phyloP scores from a whole-genome alignment of 495 filamentous ascomycete genomes.

The Cladorrhinum samala region DNA sequence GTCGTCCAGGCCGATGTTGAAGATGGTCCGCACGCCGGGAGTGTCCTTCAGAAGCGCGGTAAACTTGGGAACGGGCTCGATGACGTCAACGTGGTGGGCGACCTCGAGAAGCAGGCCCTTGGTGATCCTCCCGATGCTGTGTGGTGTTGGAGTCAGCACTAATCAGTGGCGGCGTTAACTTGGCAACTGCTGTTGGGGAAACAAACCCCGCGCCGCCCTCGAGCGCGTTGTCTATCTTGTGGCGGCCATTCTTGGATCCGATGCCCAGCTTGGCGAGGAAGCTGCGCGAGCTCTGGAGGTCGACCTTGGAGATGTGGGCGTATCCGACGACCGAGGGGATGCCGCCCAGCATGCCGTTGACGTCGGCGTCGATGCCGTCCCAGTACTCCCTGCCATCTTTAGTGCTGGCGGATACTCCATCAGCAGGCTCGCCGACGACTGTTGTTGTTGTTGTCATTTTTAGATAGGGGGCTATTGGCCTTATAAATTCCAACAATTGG shows the following conservation, averaged over 20 bases:
- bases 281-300: conserved; percentile 67
- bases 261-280: conserved; percentile 74
- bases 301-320: conserved; percentile 65
- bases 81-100: conserved; percentile 34
- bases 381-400: conserved; percentile 62
- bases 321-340: no score
- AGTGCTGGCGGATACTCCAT: no score
- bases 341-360: conserved; percentile 80
- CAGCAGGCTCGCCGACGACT: no score
- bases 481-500: no score
- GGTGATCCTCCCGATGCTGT: conserved; percentile 52
- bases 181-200: no score
- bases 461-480: no score
- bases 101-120: conserved; percentile 30
- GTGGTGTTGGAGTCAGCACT: conserved; percentile 11
- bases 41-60: conserved; percentile 41
- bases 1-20: conserved; percentile 64
- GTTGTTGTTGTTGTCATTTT: no score
- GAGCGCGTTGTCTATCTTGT: conserved; percentile 26
- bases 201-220: conserved; percentile 53
- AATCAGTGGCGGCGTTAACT: neutral
- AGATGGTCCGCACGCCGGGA: conserved; percentile 54
- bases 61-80: conserved; percentile 54
- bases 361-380: conserved; percentile 61
- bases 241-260: conserved; percentile 27